Conservation (phyloP, 305 asterid genomes). For the Fraxinus paxiana region DNA sequence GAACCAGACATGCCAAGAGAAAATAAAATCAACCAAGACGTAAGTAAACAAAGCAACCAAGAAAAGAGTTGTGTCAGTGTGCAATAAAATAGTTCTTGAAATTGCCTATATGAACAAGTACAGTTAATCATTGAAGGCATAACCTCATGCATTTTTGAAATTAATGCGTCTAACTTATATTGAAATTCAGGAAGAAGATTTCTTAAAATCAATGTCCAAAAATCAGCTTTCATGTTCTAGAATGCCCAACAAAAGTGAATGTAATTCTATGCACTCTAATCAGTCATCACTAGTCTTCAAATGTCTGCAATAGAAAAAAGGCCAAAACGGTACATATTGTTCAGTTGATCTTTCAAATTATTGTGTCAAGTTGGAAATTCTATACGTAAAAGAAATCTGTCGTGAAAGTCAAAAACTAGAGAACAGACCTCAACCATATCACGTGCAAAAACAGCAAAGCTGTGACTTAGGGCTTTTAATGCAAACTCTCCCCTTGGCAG, state of each 20-base stretch:
- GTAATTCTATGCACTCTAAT: neutral
- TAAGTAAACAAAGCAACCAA: neutral
- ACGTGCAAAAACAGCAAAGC: slow-evolving; percentile 75
- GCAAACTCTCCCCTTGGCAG: slow-evolving; percentile 89
- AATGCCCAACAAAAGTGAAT: neutral
- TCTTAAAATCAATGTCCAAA: neutral
- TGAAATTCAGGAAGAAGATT: neutral
- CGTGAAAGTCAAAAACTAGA: neutral
- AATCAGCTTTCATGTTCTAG: neutral
- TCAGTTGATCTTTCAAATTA: neutral
- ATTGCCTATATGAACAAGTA: neutral
- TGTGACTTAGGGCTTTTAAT: slow-evolving; percentile 76
- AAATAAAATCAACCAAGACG: slow-evolving; percentile 14
- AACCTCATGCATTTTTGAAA: neutral
- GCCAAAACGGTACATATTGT: neutral
- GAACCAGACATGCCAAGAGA: slow-evolving; percentile 5
- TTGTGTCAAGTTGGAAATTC: slow-evolving; percentile 2
- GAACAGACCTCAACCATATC: slow-evolving; percentile 79
- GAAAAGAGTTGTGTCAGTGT: neutral
- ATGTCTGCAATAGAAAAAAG: neutral
- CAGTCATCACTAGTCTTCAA: neutral
- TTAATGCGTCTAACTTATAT: neutral
- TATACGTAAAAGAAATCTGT: neutral
- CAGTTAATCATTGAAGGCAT: neutral
- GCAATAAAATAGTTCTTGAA: slow-evolving; percentile 3